Evolutionary conservation across 1,284 basidiomycete genomes (phyloP), one percentile per base, ranked within the genome.

Genomic region (Ustilago nuda): DNA sequence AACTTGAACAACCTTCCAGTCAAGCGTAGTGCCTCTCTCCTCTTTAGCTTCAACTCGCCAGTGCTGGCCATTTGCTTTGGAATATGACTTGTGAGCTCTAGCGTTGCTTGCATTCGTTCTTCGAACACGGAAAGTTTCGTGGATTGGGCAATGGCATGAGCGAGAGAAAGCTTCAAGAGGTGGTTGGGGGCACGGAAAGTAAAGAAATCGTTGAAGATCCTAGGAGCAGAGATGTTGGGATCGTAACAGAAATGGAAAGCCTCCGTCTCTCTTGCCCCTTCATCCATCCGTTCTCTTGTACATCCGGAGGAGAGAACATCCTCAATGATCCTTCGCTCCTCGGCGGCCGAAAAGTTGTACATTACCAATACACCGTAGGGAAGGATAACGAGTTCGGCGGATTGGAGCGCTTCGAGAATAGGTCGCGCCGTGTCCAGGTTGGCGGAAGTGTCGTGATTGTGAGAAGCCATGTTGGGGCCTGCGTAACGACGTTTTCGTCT

Each of bases 61-160:
- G 92, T 92, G 15, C 88, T 88, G 0, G 93, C 93, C 30, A 97
- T 90, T 83, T 94, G 93, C 66, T 91, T 90, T 0, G 95, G 95
- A 67, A 98, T 94, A 5, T 92, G 91, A 32, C 90, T 89, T 0
- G 93, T 93, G 11, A 93, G 90, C 12, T 92, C 91, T 23, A 97
- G 89, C 19, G 94, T 93, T 5, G 89, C 89, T 78, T 92, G 90
- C 62, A 95, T 92, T 60, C 90, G 90, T 9, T 92, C 89, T 86
- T 98, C 95, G 84, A 94, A 97, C 76, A 92, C 92, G 8, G 92
- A 92, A 6, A 98, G 90, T 55, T 97, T 92, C 0, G 95, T 97
- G 8, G 93, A 95, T 87, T 98, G 95, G 0, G 95, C 95, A 43
- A 98, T 90, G 1, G 95, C 95, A 76, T 98, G 95, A 0, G 95